Conservation (phyloP, 164 flowering plant genomes). For the Tetracentron sinense region DNA sequence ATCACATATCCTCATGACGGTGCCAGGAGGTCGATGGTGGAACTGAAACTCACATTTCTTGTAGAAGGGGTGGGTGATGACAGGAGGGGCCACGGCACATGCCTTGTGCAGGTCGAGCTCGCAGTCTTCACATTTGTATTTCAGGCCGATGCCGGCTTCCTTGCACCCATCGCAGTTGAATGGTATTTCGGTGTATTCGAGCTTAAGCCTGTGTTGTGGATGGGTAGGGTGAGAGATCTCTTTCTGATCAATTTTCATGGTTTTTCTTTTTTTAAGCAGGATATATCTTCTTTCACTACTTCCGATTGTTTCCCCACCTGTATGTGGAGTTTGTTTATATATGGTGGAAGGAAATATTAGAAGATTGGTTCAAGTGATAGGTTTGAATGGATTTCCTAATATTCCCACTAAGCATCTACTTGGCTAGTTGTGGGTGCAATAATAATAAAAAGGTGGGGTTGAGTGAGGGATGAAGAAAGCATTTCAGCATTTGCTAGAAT, state of each 20-base stretch:
- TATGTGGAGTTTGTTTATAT: too few species aligned
- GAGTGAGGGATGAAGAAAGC: conserved; percentile 14
- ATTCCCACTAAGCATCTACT: conserved; percentile 34
- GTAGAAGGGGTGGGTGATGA: conserved; percentile 45
- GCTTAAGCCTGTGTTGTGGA: conserved; percentile 49
- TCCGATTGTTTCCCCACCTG: background rate
- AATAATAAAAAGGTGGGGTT: background rate
- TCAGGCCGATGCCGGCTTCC: conserved; percentile 56
- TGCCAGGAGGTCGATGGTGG: conserved; percentile 38
- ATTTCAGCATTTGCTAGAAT: conserved; percentile 25
- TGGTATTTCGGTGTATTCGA: conserved; percentile 52
- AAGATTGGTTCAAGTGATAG: too few species aligned
- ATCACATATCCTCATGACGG: conserved; percentile 35
- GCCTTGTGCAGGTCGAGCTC: conserved; percentile 56
- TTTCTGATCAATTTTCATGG: conserved; percentile 40
- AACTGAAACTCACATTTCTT: conserved; percentile 46
- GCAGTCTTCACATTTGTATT: conserved; percentile 47
- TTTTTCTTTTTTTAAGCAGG: too few species aligned
- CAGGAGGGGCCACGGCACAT: conserved; percentile 40
- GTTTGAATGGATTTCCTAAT: too few species aligned
- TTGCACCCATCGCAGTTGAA: conserved; percentile 71
- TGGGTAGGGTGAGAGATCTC: conserved; percentile 49
- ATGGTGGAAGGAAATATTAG: too few species aligned
- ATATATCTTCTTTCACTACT: too few species aligned
- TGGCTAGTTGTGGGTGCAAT: conserved; percentile 30